Percentiles rank a stretch among this genome's conserved stretches.
phyloP scores from a whole-genome alignment of 768 basidiomycete genomes.

The Hypholoma sublateritium region DNA sequence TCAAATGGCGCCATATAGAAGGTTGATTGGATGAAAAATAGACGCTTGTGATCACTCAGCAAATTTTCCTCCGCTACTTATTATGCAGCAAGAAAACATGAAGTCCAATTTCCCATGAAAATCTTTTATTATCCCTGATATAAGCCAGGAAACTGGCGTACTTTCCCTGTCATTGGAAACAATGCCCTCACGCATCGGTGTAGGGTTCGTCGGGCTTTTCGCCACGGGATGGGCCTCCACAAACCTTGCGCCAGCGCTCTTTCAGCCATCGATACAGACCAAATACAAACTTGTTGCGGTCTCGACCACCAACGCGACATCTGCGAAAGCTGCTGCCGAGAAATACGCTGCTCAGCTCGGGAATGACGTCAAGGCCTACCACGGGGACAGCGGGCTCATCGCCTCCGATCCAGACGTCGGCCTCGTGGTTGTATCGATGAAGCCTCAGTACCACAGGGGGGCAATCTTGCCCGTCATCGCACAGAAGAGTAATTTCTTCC shows the following conservation, averaged over 20 bases:
- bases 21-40: too few species aligned
- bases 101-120: too few species aligned
- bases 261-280: slow-evolving; percentile 13
- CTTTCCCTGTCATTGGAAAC: too few species aligned
- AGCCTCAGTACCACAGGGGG: slow-evolving; percentile 27
- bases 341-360: slow-evolving; percentile 26
- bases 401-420: slow-evolving; percentile 36
- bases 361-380: slow-evolving; percentile 30
- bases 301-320: slow-evolving; percentile 29
- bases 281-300: slow-evolving; percentile 32
- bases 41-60: too few species aligned
- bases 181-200: too few species aligned
- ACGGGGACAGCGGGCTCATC: slow-evolving; percentile 29
- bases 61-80: too few species aligned
- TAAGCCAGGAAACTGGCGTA: too few species aligned
- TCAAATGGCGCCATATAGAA: too few species aligned
- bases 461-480: slow-evolving; percentile 30
- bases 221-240: slow-evolving; percentile 30
- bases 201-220: slow-evolving; percentile 36
- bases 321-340: slow-evolving; percentile 27
- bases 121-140: too few species aligned
- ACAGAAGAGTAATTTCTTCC: too few species aligned
- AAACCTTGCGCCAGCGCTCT: slow-evolving; percentile 25
- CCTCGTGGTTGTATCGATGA: slow-evolving; percentile 34
- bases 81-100: too few species aligned